A percentile compares a stretch with the other conserved stretches of the same genome.
These are phyloP conservation scores for Cutaneotrichosporon spelunceum DNA, from an alignment of 1,284 basidiomycete species.

Conservation along the genomic window DNA sequence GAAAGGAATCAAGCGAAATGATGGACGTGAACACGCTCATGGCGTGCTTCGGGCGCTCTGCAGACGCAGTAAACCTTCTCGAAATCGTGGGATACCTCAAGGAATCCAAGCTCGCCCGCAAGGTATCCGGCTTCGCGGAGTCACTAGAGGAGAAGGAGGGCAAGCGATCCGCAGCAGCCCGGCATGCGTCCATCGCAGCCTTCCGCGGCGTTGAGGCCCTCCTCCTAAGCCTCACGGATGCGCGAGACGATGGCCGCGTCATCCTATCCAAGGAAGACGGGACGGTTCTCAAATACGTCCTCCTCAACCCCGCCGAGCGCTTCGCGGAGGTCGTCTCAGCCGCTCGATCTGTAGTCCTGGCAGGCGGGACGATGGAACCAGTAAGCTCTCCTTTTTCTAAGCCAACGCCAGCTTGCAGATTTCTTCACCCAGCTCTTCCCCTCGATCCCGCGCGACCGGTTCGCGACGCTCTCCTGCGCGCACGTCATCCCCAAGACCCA, in stretches of 20 bases:
- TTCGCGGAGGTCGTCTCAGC: constrained; percentile 77
- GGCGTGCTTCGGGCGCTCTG: constrained; percentile 60
- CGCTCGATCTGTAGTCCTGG: constrained; percentile 78
- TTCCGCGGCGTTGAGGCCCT: constrained; percentile 82
- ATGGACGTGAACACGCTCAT: constrained; percentile 60
- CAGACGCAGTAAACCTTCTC: constrained; percentile 69
- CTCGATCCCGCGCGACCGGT: constrained; percentile 60
- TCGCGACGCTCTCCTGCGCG: constrained; percentile 81
- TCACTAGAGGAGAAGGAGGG: constrained; percentile 52
- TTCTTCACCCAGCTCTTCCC: constrained; percentile 79
- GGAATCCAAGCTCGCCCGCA: constrained; percentile 71
- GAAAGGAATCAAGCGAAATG: constrained; percentile 40
- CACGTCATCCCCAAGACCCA: constrained; percentile 85
- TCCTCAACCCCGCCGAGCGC: constrained; percentile 86
- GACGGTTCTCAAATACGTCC: constrained; percentile 72
- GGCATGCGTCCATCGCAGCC: constrained; percentile 62
- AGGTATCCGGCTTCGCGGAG: constrained; percentile 75
- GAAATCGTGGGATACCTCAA: constrained; percentile 80
- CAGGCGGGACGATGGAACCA: constrained; percentile 97
- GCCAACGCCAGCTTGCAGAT: constrained; percentile 73
- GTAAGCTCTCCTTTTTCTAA: constrained; percentile 52
- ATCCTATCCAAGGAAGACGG: constrained; percentile 42
- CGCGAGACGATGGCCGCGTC: constrained; percentile 67
- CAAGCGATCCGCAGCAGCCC: constrained; percentile 16
- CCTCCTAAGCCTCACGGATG: constrained; percentile 73